Evolutionary conservation across 768 basidiomycete species (phyloP), one percentile per base, ranked within the genome.

Genomic region (Leccinellum rugosiceps): DNA sequence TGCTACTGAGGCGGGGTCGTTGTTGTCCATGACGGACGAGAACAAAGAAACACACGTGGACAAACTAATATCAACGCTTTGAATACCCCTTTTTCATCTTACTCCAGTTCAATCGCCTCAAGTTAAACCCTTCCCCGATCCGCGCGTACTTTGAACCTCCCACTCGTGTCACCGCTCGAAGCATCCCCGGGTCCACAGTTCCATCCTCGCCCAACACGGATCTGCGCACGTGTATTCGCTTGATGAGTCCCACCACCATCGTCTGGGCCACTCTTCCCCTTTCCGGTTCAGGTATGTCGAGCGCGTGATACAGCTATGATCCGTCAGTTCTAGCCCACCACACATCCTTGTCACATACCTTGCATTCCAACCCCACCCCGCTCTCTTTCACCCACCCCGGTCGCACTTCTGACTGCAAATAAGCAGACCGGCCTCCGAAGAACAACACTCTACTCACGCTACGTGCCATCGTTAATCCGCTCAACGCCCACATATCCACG

Each of bases 291-390:
- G 67, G 63, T 47, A 85, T 79, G 57, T 85, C 81, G 56, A 81
- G 74, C 51, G 70, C 74, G 61, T 79, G 76, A 67, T 80, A 79
- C 38, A 84, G 71, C 83, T 84, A 55, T 55, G 58, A 53, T 50
- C 15, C 56, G 71, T 65, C 45, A 59, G 44, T 51, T 34, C 15
- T 14, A 28, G 8, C 23, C 11, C 14, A 41, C 35, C 54, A 56
- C 38, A 38, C 15, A 15, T 17, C 28, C 46, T 44, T 65, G 64
- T 77, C 73, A 41, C 75, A 41, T 65, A 83, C 83, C 76, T 81
- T 77, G 73, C 86, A 86, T 73, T 86, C 86, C 62, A 87, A 72
- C 53, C 78, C 77, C 31, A 85, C 75, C 14, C 81, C 78, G 65
- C 84, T 84, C 67, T 86, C 83, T 61, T 72, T 74, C 19, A 85